Percentiles rank a stretch among this genome's conserved stretches.
phyloP scores from a whole-genome alignment of 2,329 filamentous ascomycete species.

The Endoconidiophora laricicola region DNA sequence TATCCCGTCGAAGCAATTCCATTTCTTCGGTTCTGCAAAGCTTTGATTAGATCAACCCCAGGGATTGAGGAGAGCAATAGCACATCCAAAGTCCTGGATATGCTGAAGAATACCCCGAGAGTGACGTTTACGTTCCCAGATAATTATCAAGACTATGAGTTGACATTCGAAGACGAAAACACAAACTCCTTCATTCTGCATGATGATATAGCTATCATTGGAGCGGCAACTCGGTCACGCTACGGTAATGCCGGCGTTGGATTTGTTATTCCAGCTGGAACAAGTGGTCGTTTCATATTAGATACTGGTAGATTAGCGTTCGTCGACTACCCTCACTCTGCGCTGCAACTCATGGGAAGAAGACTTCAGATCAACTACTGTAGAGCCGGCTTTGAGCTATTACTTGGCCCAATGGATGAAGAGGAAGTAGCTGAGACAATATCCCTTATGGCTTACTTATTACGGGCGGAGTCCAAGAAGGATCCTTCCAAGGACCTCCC shows the following conservation, averaged over 20 bases:
- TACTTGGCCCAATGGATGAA: slow-evolving; percentile 35
- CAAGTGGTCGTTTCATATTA: slow-evolving; percentile 55
- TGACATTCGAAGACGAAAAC: slow-evolving; percentile 73
- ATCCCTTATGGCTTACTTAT: slow-evolving; percentile 52
- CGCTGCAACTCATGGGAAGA: slow-evolving; percentile 62
- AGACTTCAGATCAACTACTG: slow-evolving; percentile 51
- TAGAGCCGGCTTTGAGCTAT: slow-evolving; percentile 35
- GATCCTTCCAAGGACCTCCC: slow-evolving; percentile 14
- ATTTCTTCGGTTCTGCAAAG: slow-evolving; percentile 22
- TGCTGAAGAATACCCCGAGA: slow-evolving; percentile 51
- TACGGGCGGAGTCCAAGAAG: slow-evolving; percentile 35
- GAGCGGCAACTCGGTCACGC: slow-evolving; percentile 14
- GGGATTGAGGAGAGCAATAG: slow-evolving; percentile 1
- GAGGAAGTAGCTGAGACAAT: slow-evolving; percentile 60
- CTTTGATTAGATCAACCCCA: slow-evolving; percentile 17
- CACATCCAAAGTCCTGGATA: slow-evolving; percentile 32
- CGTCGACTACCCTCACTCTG: slow-evolving; percentile 65
- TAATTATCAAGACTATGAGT: slow-evolving; percentile 56
- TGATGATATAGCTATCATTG: slow-evolving; percentile 47
- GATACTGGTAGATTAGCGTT: slow-evolving; percentile 62
- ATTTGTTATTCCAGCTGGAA: slow-evolving; percentile 50
- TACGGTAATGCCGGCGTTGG: slow-evolving; percentile 25
- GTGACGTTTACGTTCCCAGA: slow-evolving; percentile 65
- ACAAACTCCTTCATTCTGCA: slow-evolving; percentile 59
- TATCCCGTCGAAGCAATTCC: slow-evolving; percentile 23